Percentiles rank a stretch among this genome's conserved stretches.
Evolutionary conservation across 2,329 filamentous ascomycete species (phyloP).

Genomic region (Colletotrichum paranaense): DNA sequence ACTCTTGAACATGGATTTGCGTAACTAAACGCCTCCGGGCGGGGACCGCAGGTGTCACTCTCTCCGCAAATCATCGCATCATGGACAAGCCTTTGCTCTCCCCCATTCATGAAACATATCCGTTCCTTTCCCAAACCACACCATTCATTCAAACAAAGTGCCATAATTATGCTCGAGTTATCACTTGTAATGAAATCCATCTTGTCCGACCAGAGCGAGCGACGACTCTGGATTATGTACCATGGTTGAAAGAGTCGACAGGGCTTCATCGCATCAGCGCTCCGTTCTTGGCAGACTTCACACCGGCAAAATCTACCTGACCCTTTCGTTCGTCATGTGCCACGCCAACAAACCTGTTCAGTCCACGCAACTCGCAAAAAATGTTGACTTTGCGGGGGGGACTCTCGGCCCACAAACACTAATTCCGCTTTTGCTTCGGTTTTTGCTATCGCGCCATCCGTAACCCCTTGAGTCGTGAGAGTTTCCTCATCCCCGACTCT

Average conservation of each 20-base stretch:
- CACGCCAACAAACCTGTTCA: neutral
- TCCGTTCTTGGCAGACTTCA: neutral
- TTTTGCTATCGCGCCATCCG: neutral
- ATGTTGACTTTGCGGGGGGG: slow-evolving; percentile 20
- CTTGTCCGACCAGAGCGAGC: neutral
- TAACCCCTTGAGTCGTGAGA: slow-evolving; percentile 9
- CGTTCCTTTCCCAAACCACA: slow-evolving; percentile 22
- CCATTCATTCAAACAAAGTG: neutral
- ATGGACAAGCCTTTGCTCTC: slow-evolving; percentile 16
- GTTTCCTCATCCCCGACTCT: neutral
- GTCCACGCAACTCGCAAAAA: slow-evolving; percentile 17
- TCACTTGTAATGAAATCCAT: too few relatives aligned
- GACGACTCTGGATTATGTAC: too few relatives aligned
- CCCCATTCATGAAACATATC: slow-evolving; percentile 26
- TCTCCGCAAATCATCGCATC: slow-evolving; percentile 32
- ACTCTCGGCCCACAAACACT: slow-evolving; percentile 7
- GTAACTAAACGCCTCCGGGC: slow-evolving; percentile 1
- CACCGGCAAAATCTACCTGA: slow-evolving; percentile 1
- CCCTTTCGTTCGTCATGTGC: slow-evolving; percentile 17
- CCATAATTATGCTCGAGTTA: neutral
- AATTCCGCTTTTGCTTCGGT: neutral
- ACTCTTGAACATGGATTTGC: neutral
- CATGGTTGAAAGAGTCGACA: too few relatives aligned
- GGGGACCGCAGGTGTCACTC: slow-evolving; percentile 11
- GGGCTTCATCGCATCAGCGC: neutral